Conservation (phyloP, 208 protist species). For the Angomonas ambiguus region DNA sequence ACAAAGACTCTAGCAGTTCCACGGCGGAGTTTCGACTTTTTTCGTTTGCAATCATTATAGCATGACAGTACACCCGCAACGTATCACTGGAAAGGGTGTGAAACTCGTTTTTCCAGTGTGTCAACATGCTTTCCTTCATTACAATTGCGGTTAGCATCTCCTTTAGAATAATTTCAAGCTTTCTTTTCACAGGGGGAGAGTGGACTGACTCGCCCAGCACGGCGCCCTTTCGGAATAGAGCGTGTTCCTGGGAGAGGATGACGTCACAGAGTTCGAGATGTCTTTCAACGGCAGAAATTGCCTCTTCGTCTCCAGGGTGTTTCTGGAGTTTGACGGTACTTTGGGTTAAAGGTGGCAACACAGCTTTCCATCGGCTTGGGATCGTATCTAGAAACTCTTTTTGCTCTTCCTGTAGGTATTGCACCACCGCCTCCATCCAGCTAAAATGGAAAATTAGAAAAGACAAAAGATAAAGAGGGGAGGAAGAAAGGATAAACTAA, state of each 20-base stretch:
- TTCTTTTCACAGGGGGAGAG: not conserved
- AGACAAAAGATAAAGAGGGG: constrained; percentile 2
- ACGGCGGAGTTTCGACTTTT: too few relatives aligned
- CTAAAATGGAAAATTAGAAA: not conserved
- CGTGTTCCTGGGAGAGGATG: constrained; percentile 43
- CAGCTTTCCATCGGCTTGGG: constrained; percentile 41
- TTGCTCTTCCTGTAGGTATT: constrained; percentile 25
- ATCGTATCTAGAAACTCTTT: constrained; percentile 46
- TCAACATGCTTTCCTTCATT: constrained; percentile 39
- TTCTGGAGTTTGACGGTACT: constrained; percentile 50
- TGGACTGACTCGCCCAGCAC: not conserved
- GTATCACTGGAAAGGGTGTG: constrained; percentile 36
- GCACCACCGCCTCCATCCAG: constrained; percentile 14
- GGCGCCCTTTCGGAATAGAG: constrained; percentile 23
- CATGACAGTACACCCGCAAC: constrained; percentile 58
- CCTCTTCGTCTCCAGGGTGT: constrained; percentile 19
- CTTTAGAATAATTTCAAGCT: constrained; percentile 23
- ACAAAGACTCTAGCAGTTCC: not conserved
- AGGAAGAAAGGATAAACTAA: not conserved
- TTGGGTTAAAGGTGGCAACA: constrained; percentile 37
- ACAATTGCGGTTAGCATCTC: constrained; percentile 14
- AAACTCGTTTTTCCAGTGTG: constrained; percentile 31
- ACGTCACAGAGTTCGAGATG: constrained; percentile 30
- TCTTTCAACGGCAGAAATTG: not conserved
- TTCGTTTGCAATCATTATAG: constrained; percentile 25